Base-by-base conservation (phyloP, 2,329 filamentous ascomycete genomes). In the Paracoccidioides lutzii region DNA sequence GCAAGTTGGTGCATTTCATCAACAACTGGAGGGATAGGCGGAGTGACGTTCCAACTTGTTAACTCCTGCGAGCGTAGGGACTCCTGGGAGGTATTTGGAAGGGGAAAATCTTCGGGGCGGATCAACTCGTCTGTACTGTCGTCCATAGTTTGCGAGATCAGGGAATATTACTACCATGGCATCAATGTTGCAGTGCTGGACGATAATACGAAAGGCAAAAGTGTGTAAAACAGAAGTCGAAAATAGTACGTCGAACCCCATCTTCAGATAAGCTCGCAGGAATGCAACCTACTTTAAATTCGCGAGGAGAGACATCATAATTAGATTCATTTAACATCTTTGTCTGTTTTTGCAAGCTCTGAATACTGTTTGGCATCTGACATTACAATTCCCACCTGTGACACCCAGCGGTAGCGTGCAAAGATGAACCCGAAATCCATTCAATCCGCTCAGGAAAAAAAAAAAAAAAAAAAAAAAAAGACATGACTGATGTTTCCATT, bases 61-160 rank as follows among this genome's bases (percentile, higher is more conserved):
- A 49, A 38, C 8, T 49, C 33, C 7, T 37, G 32, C 8, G 46
- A 37, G 46, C 46, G 37, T 38, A 49, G 6, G 3, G 46, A 49
- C 8, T 37, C 46, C n/a, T 49, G 46, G 22, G 46, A 49, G 32
- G 32, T 49, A 37, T 49, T 49, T 37, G 46, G 46, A 49, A 49
- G 32, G 30, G 46, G 46, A n/a, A 49, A 49, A 49, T 49, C 46
- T 14, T 49, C 46, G 10, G 46, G 46, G 7, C 33, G 30, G 46
- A 49, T 49, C 46, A 49, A 22, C 12, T 37, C 46, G 32, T 28
- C 46, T 22, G 46, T 49, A 33, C 33, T 49, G 14, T 49, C 46
- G n/a, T 49, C 46, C 46, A 49, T 49, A 33, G 9, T n/a, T 49
- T 37, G 46, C 46, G n/a, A n/a, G n/a, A n/a, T n/a, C n/a, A n/a